These are phyloP conservation scores for Geranium brycei DNA, from an alignment of 345 rosid genomes.

Conservation along the genomic window DNA sequence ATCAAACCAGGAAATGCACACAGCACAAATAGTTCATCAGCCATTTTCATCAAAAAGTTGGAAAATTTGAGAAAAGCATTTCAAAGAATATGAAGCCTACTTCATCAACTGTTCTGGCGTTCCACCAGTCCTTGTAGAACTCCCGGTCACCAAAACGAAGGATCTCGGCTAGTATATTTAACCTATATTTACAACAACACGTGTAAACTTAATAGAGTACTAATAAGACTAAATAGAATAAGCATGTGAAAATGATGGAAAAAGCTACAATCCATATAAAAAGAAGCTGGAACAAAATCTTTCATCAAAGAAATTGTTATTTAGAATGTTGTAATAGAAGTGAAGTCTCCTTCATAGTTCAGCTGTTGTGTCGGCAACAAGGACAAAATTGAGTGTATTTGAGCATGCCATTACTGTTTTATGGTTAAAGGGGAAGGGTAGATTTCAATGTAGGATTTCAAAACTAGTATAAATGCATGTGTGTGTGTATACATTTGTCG, in stretches of 20 bases:
- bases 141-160: conserved; percentile 94
- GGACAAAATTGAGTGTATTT: no score
- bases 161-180: conserved; percentile 93
- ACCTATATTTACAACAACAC: conserved; percentile 30
- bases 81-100: conserved; percentile 25
- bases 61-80: conserved; percentile 5
- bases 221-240: not conserved
- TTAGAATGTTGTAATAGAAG: not conserved
- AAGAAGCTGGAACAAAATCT: not conserved
- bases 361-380: not conserved
- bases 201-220: not conserved
- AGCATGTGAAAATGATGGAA: not conserved
- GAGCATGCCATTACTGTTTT: no score
- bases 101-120: conserved; percentile 90
- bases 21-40: not conserved
- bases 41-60: not conserved
- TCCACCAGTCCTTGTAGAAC: conserved; percentile 99
- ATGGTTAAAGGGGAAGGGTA: not conserved
- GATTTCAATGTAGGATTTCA: not conserved
- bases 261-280: not conserved
- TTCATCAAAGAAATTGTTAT: not conserved
- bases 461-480: no score
- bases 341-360: not conserved
- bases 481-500: no score
- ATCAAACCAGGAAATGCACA: conserved; percentile 15